A percentile compares a stretch with the other conserved stretches of the same genome.
These are phyloP conservation scores for Yamadazyma scolyti DNA, from an alignment of 805 yeast genomes.

Conservation along the genomic window DNA sequence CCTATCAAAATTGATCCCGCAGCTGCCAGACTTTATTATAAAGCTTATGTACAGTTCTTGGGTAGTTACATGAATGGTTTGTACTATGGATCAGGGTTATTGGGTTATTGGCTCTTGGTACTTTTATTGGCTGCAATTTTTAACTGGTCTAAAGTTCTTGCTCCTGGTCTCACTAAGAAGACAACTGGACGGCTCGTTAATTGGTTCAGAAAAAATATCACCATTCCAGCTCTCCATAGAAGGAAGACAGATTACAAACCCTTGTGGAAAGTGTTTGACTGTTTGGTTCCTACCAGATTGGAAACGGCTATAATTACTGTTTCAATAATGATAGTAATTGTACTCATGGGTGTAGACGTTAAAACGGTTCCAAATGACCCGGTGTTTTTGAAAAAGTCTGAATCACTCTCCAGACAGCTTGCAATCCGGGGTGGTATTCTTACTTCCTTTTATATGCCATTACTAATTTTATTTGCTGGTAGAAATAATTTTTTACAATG, in stretches of 20 bases:
- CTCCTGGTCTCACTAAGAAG: slow-evolving; percentile 16
- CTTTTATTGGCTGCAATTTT: slow-evolving; percentile 27
- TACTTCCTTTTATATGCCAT: slow-evolving; percentile 52
- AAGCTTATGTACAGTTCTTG: background rate
- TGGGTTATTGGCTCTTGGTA: slow-evolving; percentile 37
- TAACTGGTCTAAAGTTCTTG: slow-evolving; percentile 20
- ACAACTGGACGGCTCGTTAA: slow-evolving; percentile 16
- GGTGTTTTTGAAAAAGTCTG: slow-evolving; percentile 8
- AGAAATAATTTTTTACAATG: slow-evolving; percentile 64
- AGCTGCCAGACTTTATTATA: slow-evolving; percentile 3
- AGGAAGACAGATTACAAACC: slow-evolving; percentile 11
- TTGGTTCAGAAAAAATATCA: slow-evolving; percentile 14
- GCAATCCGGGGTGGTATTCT: slow-evolving; percentile 53
- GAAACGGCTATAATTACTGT: slow-evolving; percentile 39
- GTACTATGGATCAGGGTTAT: slow-evolving; percentile 30
- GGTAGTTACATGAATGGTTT: slow-evolving; percentile 11
- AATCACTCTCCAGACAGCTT: slow-evolving; percentile 30
- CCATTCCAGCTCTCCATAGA: slow-evolving; percentile 13
- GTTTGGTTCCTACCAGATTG: slow-evolving; percentile 45
- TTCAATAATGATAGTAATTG: slow-evolving; percentile 21
- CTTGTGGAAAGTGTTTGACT: slow-evolving; percentile 5
- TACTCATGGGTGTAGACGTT: slow-evolving; percentile 12
- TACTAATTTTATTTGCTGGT: slow-evolving; percentile 61
- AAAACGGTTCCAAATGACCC: slow-evolving; percentile 5
- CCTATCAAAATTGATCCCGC: slow-evolving; percentile 8